Conservation (phyloP, 805 yeast genomes). For the Candida sithepensis region DNA sequence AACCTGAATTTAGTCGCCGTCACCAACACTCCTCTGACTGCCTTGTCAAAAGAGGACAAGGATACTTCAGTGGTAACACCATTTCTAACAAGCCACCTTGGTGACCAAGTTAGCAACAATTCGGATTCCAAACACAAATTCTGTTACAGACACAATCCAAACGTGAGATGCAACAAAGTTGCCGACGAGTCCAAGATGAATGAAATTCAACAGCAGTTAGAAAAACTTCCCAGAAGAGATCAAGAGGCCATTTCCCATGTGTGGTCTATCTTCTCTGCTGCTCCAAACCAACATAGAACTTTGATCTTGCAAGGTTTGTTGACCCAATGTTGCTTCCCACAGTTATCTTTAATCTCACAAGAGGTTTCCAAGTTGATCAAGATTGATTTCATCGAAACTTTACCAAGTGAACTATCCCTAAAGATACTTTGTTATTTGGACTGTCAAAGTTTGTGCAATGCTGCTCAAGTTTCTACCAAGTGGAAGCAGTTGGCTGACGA, state of each 20-base stretch:
- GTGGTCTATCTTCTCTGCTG: constrained; percentile 79
- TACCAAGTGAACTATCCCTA: constrained; percentile 82
- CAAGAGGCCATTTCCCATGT: constrained; percentile 75
- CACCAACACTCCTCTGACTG: not conserved
- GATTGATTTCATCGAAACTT: constrained; percentile 80
- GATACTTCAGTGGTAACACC: constrained; percentile 32
- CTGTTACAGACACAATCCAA: constrained; percentile 94
- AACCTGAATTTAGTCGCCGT: not conserved
- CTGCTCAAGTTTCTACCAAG: constrained; percentile 84
- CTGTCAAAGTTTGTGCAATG: constrained; percentile 88
- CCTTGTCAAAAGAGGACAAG: constrained; percentile 4
- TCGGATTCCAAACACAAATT: constrained; percentile 58
- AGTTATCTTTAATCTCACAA: constrained; percentile 77
- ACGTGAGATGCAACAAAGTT: constrained; percentile 65
- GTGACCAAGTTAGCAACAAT: constrained; percentile 39
- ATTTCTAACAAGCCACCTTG: constrained; percentile 31
- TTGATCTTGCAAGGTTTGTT: constrained; percentile 79
- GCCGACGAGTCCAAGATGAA: constrained; percentile 64
- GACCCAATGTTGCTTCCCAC: constrained; percentile 93
- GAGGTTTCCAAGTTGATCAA: constrained; percentile 77
- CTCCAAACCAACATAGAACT: constrained; percentile 65
- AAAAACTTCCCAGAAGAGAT: constrained; percentile 62
- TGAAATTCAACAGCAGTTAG: constrained; percentile 55
- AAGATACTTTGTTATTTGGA: constrained; percentile 86
- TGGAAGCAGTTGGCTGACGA: constrained; percentile 94